Conservation (phyloP, 768 basidiomycete genomes). For the Lanmaoa pseudosensibilis region DNA sequence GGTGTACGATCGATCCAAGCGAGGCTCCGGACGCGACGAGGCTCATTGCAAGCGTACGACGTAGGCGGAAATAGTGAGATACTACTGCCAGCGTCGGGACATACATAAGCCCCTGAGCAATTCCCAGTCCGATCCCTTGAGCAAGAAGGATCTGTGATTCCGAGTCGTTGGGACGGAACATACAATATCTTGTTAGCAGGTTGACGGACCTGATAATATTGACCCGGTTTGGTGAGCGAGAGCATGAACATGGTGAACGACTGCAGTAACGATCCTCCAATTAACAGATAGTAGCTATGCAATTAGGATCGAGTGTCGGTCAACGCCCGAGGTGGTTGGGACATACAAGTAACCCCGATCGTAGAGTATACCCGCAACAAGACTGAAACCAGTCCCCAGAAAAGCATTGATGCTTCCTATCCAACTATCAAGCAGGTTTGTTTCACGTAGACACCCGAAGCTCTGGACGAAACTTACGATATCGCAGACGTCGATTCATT, state of each 20-base stretch:
- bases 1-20: constrained; percentile 27
- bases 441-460: neutral
- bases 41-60: constrained; percentile 46
- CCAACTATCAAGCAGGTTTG: constrained; percentile 28
- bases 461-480: constrained; percentile 30
- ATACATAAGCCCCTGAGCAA: constrained; percentile 47
- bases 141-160: constrained; percentile 44
- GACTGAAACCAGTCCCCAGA: constrained; percentile 36
- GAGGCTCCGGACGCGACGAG: constrained; percentile 41
- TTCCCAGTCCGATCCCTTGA: constrained; percentile 48
- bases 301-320: neutral
- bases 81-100: constrained; percentile 45
- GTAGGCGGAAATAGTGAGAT: constrained; percentile 45
- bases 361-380: constrained; percentile 46
- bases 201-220: constrained; percentile 43
- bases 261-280: constrained; percentile 46
- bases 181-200: neutral
- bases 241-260: constrained; percentile 44
- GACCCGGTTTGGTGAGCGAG: constrained; percentile 41
- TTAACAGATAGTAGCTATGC: constrained; percentile 43
- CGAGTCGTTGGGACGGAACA: neutral
- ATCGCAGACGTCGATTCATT: constrained; percentile 36
- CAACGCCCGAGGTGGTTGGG: neutral
- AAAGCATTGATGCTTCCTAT: constrained; percentile 51
- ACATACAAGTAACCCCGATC: constrained; percentile 54